Conservation (phyloP, 345 rosid genomes). For the Erysimum cheiranthoides region DNA sequence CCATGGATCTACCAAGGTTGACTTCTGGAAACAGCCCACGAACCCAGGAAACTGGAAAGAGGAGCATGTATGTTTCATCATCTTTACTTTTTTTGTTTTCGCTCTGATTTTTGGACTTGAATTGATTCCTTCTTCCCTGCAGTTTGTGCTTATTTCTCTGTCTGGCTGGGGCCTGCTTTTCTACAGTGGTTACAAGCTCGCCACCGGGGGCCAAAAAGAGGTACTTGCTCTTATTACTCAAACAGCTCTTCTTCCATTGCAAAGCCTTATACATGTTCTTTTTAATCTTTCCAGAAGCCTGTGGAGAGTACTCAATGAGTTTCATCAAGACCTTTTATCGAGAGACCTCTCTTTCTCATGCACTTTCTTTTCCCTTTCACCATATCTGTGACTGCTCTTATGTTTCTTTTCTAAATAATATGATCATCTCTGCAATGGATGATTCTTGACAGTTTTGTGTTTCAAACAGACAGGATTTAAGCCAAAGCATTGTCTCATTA, state of each 20-base stretch:
- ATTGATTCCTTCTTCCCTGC: slow-evolving; percentile 37
- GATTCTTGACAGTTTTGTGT: slow-evolving; percentile 23
- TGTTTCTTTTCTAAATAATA: slow-evolving; percentile 35
- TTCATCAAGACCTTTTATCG: slow-evolving; percentile 15
- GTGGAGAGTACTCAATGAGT: slow-evolving; percentile 34
- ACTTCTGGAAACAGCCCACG: slow-evolving; percentile 86
- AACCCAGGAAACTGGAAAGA: slow-evolving; percentile 93
- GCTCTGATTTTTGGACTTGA: slow-evolving; percentile 4
- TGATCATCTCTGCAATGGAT: slow-evolving; percentile 41
- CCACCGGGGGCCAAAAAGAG: slow-evolving; percentile 57
- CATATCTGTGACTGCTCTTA: slow-evolving; percentile 32
- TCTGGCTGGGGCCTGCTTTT: slow-evolving; percentile 69
- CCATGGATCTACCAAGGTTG: slow-evolving; percentile 81
- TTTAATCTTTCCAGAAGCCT: slow-evolving; percentile 43
- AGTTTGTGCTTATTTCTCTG: slow-evolving; percentile 73
- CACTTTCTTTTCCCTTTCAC: slow-evolving; percentile 27
- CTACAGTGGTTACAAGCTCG: slow-evolving; percentile 62
- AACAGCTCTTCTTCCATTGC: slow-evolving; percentile 5
- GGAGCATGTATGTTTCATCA: slow-evolving; percentile 70
- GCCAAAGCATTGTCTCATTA: not conserved
- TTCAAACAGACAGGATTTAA: slow-evolving; percentile 16
- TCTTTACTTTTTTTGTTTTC: not conserved
- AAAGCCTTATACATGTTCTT: not conserved
- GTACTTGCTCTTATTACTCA: slow-evolving; percentile 34
- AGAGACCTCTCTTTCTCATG: slow-evolving; percentile 18